Evolutionary conservation across 2,329 filamentous ascomycete genomes (phyloP).

Genomic region (Xylaria sp.): DNA sequence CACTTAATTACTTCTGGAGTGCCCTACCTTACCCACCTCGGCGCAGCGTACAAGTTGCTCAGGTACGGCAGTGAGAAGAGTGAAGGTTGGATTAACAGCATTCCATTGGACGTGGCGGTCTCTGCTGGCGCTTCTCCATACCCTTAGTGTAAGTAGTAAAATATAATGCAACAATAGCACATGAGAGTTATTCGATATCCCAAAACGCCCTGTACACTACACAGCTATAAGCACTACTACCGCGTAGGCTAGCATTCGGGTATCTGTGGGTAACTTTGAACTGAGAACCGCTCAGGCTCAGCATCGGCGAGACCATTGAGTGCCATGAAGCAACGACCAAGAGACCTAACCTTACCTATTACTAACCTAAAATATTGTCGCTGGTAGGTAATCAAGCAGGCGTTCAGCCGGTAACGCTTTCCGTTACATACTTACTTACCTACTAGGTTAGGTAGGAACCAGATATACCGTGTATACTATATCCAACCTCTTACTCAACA

Average conservation of each 20-base stretch:
- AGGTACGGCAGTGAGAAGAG: not conserved
- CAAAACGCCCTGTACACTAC: not conserved
- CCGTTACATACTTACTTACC: constrained; percentile 16
- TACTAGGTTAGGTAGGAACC: not conserved
- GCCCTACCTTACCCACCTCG: no score
- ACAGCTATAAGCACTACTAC: constrained; percentile 9
- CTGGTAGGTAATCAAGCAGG: constrained; percentile 6
- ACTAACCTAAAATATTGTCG: not conserved
- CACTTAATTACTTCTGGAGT: not conserved
- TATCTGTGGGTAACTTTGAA: constrained; percentile 33
- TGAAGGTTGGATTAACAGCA: not conserved
- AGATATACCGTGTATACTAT: no score
- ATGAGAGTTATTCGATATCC: not conserved
- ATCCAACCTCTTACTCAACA: no score
- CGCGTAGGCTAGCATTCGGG: constrained; percentile 21
- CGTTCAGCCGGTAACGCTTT: constrained; percentile 8
- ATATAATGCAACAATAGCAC: not conserved
- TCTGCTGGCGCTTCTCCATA: not conserved
- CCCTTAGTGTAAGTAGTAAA: not conserved
- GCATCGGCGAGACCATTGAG: constrained; percentile 10
- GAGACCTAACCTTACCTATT: constrained; percentile 1
- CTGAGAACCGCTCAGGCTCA: constrained; percentile 27
- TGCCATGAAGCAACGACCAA: not conserved
- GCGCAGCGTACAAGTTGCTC: not conserved
- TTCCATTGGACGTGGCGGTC: not conserved